phyloP scores from a whole-genome alignment of 805 yeast species.

The Lachancea thermotolerans region DNA sequence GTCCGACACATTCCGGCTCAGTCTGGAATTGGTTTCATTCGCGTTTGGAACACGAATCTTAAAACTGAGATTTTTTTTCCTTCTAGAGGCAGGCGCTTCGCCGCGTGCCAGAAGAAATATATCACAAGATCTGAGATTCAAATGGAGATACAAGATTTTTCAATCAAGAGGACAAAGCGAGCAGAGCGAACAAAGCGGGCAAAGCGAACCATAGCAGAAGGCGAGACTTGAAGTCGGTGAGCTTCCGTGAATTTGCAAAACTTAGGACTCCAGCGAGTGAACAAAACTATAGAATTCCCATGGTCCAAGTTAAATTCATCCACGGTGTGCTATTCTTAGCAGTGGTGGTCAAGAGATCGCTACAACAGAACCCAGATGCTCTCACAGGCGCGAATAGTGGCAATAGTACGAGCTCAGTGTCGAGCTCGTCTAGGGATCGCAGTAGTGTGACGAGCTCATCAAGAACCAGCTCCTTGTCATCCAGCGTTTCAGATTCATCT shows the following conservation, averaged over 20 bases:
- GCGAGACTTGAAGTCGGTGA: no score
- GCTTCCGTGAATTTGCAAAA: background rate
- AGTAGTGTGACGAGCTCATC: background rate
- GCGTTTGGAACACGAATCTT: background rate
- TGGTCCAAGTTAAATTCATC: background rate
- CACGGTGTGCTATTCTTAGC: conserved; percentile 10
- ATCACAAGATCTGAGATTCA: background rate
- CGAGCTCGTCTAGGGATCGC: background rate
- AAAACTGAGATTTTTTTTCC: background rate
- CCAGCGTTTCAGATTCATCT: background rate
- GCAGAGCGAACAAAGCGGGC: no score
- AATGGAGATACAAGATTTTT: no score
- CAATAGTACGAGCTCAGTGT: background rate
- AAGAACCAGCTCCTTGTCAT: background rate
- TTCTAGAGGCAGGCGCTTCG: background rate
- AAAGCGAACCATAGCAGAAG: no score
- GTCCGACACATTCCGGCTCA: background rate
- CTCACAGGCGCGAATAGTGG: background rate
- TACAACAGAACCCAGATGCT: conserved; percentile 5
- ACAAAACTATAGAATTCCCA: background rate
- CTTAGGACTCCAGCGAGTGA: background rate
- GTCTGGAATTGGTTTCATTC: background rate
- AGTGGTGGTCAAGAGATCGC: conserved; percentile 4
- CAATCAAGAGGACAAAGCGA: no score
- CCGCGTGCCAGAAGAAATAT: background rate